Evolutionary conservation across 164 flowering plant species (phyloP).

Genomic region (Chloranthus sessilifolius): DNA sequence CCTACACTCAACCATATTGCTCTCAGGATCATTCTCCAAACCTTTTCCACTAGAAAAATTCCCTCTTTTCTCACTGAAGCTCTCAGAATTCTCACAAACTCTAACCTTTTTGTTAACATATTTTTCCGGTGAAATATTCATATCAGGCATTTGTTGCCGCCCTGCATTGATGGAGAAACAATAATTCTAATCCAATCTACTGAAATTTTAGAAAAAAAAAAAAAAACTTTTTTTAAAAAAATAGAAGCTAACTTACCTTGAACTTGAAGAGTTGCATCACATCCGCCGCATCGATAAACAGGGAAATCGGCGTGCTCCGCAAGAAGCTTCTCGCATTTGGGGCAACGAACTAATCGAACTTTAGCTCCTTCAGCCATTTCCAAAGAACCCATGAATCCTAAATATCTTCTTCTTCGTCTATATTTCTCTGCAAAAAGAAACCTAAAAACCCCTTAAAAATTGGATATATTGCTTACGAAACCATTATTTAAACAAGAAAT

Average conservation of each 20-base stretch:
- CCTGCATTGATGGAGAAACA: conserved; percentile 37
- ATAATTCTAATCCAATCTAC: conserved; percentile 9
- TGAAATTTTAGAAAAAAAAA: conserved; percentile 6
- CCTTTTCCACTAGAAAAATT: conserved; percentile 6
- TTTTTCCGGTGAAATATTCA: conserved; percentile 24
- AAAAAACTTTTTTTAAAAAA: too few relatives aligned
- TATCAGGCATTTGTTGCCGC: conserved; percentile 17
- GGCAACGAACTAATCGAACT: conserved; percentile 55
- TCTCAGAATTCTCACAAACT: conserved; percentile 16
- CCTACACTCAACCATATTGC: conserved; percentile 15
- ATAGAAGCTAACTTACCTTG: conserved; percentile 30
- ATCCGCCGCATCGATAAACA: conserved; percentile 58
- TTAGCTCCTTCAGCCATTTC: conserved; percentile 42
- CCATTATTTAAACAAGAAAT: too few relatives aligned
- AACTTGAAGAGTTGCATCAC: conserved; percentile 52
- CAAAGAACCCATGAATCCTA: too few relatives aligned
- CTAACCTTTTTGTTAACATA: conserved; percentile 24
- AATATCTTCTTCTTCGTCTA: too few relatives aligned
- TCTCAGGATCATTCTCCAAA: conserved; percentile 20
- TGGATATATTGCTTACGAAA: too few relatives aligned
- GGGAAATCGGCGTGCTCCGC: conserved; percentile 42
- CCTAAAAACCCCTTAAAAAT: too few relatives aligned
- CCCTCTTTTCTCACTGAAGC: conserved; percentile 8
- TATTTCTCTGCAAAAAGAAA: too few relatives aligned
- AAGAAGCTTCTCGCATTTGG: conserved; percentile 50